phyloP scores from a whole-genome alignment of 2,329 filamentous ascomycete species.

The Colletotrichum paranaense region DNA sequence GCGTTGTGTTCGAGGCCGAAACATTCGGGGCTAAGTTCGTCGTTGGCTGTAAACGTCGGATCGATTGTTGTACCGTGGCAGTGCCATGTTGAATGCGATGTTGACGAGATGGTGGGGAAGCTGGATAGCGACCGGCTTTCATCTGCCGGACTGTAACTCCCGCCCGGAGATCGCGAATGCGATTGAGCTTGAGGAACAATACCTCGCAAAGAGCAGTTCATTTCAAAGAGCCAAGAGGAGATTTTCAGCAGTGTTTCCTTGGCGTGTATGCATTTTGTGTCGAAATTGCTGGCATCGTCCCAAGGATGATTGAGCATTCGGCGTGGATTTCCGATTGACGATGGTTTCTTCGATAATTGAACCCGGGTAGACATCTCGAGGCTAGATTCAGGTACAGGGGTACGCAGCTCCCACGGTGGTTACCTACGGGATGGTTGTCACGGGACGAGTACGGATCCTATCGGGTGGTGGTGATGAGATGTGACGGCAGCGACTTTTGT shows the following conservation, averaged over 20 bases:
- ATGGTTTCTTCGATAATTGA: background rate
- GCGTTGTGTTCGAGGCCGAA: background rate
- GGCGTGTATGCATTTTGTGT: background rate
- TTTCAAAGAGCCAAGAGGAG: background rate
- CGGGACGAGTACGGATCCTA: conserved; percentile 8
- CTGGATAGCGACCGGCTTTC: background rate
- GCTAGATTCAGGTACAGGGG: conserved; percentile 16
- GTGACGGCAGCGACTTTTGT: conserved; percentile 19
- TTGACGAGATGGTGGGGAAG: background rate
- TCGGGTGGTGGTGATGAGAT: conserved; percentile 16
- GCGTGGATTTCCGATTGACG: background rate
- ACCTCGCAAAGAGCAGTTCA: background rate
- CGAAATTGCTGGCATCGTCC: background rate
- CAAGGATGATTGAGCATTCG: background rate
- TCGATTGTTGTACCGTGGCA: conserved; percentile 6
- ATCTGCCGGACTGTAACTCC: background rate
- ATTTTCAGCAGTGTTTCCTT: background rate
- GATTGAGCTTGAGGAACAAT: background rate
- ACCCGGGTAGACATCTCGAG: background rate
- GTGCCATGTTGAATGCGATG: background rate
- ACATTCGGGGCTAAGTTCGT: background rate
- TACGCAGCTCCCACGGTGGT: conserved; percentile 7
- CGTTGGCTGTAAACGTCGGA: background rate
- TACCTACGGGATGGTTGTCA: conserved; percentile 14
- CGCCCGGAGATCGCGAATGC: conserved; percentile 18